These are phyloP conservation scores for Geranomyces variabilis DNA, from an alignment of 192 early-diverging fungal species.

Conservation along the genomic window DNA sequence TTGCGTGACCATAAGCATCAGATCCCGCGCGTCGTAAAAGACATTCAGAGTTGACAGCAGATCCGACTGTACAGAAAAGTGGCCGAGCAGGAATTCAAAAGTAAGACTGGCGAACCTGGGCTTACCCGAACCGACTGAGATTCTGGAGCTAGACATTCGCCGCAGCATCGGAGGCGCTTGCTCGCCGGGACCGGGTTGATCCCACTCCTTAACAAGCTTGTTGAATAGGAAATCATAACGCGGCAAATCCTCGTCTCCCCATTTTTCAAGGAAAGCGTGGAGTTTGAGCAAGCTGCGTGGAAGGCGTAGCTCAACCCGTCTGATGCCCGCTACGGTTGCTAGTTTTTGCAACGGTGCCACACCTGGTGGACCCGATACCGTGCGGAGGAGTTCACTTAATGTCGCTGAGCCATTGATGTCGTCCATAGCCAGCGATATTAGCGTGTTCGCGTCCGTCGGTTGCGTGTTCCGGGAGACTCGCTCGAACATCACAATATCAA, in stretches of 20 bases:
- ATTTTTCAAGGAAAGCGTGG: conserved; percentile 76
- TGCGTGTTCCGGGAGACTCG: neutral
- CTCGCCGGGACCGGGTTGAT: conserved; percentile 21
- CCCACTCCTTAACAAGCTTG: conserved; percentile 69
- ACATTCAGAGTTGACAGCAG: conserved; percentile 65
- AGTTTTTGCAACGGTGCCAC: neutral
- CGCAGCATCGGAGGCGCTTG: neutral
- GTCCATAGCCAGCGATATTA: conserved; percentile 19
- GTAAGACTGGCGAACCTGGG: conserved; percentile 7
- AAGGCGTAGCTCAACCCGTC: conserved; percentile 28
- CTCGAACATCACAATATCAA: conserved; percentile 28
- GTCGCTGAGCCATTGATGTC: conserved; percentile 12
- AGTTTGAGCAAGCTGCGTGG: conserved; percentile 70
- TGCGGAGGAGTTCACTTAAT: conserved; percentile 1
- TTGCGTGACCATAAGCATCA: conserved; percentile 57
- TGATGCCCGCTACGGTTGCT: conserved; percentile 17
- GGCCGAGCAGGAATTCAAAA: conserved; percentile 63
- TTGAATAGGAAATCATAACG: conserved; percentile 73
- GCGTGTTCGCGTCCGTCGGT: conserved; percentile 3
- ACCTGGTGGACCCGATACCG: neutral
- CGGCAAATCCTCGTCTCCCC: conserved; percentile 62
- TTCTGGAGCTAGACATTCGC: neutral
- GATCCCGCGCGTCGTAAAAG: conserved; percentile 58
- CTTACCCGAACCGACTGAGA: neutral
- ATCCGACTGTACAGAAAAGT: conserved; percentile 62